Evolutionary conservation across 305 asterid genomes (phyloP), one percentile per base, ranked within the genome.

Genomic region (Stenogyne calaminthoides): DNA sequence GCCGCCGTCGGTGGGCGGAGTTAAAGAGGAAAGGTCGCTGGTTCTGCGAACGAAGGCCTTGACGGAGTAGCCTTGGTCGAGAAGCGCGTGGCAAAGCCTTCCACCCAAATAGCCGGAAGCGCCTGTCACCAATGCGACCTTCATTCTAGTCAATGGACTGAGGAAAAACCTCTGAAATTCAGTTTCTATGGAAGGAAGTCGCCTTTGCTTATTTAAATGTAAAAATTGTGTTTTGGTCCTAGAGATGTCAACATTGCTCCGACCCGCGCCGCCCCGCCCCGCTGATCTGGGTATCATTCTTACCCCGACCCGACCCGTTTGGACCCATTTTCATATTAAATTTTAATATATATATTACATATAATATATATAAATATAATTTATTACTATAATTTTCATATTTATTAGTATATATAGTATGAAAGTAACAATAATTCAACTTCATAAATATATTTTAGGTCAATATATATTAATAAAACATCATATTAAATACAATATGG

Each of bases 61-160:
- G n/a, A 91, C 97, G 81, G 78, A 72, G 88, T 87, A 80, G 70
- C 97, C 97, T 40, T 82, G 84, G 63, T 81, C 47, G 84, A 94
- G 79, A 2, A 94, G 86, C 62, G 84, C 85, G 80, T 77, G 86
- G 83, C 97, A 91, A 44, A 94, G 96, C 9, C 99, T 76, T 14
- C 97, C 97, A 20, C 99, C 99, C 40, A 94, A 74, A 84, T 80
- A 94, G 70, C 99, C 97, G 74, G 99, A 88, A 62, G 99, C 97
- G 40, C 99, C 99, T 74, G 99, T 91, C 36, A 93, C 97, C 84
- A 91, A 64, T 40, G 83, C 82, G 54, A 74, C 83, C 81, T 91
- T 87, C 87, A 75, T 82, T 94, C 73, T 83, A 58, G 63, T 67
- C 69, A 67, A 67, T 29, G 47, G 72, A 54, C 5, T 14, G 36